These are phyloP conservation scores for Aspergillus sp. DNA, from an alignment of 2,329 filamentous ascomycete species.

Conservation along the genomic window DNA sequence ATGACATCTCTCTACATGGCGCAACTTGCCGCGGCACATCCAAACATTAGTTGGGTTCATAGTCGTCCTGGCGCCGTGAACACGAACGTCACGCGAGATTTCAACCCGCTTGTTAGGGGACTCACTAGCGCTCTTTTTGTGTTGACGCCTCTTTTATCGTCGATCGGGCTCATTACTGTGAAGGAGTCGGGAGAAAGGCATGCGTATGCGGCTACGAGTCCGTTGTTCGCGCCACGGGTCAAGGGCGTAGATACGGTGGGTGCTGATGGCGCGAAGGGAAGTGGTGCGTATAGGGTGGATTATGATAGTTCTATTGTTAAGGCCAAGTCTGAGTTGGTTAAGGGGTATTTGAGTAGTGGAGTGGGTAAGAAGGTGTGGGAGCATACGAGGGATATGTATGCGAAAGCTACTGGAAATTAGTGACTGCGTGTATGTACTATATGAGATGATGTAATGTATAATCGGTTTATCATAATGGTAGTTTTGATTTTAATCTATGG, in stretches of 20 bases:
- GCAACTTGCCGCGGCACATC: conserved; percentile 34
- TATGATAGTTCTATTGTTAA: conserved; percentile 18
- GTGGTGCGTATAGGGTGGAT: conserved; percentile 21
- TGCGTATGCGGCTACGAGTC: conserved; percentile 41
- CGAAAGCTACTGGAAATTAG: not conserved
- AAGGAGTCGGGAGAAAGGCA: conserved; percentile 49
- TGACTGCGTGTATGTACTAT: too few relatives aligned
- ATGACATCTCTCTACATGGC: conserved; percentile 41
- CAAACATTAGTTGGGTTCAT: conserved; percentile 40
- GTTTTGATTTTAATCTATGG: too few relatives aligned
- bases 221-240: conserved; percentile 25
- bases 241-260: conserved; percentile 13
- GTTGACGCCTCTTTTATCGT: conserved; percentile 1
- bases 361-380: conserved; percentile 15
- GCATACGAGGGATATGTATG: conserved; percentile 20
- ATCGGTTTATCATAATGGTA: too few relatives aligned
- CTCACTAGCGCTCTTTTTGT: conserved; percentile 21
- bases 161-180: not conserved
- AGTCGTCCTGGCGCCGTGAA: conserved; percentile 45
- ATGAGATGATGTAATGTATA: too few relatives aligned
- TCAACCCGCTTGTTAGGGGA: conserved; percentile 9
- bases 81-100: conserved; percentile 38
- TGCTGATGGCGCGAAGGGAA: conserved; percentile 16
- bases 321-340: conserved; percentile 7
- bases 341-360: conserved; percentile 9